phyloP scores from a whole-genome alignment of 108 stramenopile species.

The Bacterosira constricta region DNA sequence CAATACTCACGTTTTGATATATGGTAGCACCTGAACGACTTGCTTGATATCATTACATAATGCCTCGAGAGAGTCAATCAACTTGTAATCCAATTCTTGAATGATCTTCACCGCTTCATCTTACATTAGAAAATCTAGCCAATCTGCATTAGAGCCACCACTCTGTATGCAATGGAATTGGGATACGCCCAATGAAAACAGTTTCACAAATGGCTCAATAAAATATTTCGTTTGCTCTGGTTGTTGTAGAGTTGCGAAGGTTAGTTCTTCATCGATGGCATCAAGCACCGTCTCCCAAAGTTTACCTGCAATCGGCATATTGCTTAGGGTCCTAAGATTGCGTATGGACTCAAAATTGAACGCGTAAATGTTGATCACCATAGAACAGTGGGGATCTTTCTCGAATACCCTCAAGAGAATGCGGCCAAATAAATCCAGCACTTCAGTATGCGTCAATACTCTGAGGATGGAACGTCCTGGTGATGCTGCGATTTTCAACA shows the following conservation, averaged over 20 bases:
- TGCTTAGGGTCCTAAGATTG: constrained; percentile 78
- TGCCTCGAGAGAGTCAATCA: constrained; percentile 69
- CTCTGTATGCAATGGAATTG: constrained; percentile 70
- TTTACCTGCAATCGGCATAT: constrained; percentile 75
- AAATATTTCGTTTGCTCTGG: constrained; percentile 70
- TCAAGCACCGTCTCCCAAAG: constrained; percentile 86
- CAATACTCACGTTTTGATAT: constrained; percentile 76
- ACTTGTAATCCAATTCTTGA: constrained; percentile 80
- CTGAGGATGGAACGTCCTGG: constrained; percentile 70
- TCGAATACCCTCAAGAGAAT: constrained; percentile 73
- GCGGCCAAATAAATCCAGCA: constrained; percentile 67
- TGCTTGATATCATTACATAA: constrained; percentile 82
- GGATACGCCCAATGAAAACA: constrained; percentile 86
- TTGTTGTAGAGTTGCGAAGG: constrained; percentile 61
- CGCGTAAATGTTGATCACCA: constrained; percentile 78
- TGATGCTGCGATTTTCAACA: constrained; percentile 67
- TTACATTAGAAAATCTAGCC: constrained; percentile 82
- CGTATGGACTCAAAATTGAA: constrained; percentile 43
- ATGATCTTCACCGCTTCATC: constrained; percentile 77
- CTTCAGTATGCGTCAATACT: constrained; percentile 58
- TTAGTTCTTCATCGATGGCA: constrained; percentile 82
- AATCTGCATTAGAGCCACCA: constrained; percentile 69
- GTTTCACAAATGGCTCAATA: constrained; percentile 64
- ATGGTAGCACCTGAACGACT: constrained; percentile 77
- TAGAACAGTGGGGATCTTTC: constrained; percentile 58